Percentiles rank a stretch among this genome's conserved stretches.
These are phyloP conservation scores for Protoeuglena noctilucae DNA, from an alignment of 139 green algal species.

Conservation along the genomic window DNA sequence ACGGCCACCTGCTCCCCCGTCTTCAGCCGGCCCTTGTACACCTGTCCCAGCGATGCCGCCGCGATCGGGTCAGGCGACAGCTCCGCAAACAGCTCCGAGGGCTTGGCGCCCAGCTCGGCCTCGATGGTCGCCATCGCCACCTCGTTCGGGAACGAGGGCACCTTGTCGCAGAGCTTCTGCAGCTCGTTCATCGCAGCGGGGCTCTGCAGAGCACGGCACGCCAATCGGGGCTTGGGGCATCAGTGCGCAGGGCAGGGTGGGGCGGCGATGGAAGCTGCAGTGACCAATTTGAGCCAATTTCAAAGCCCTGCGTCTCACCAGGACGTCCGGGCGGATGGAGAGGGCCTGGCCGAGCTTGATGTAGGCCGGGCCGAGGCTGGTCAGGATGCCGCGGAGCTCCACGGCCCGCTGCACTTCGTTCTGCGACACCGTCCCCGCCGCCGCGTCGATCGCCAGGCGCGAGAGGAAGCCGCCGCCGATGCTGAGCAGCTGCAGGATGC, in stretches of 20 bases:
- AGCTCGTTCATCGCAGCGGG: conserved; percentile 94
- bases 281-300: too few species aligned
- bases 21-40: conserved; percentile 47
- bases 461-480: conserved; percentile 65
- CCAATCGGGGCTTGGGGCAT: too few species aligned
- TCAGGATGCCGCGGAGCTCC: conserved; percentile 89
- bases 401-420: conserved; percentile 72
- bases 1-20: conserved; percentile 68
- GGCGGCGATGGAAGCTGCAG: too few species aligned
- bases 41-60: conserved; percentile 75
- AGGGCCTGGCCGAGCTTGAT: conserved; percentile 93
- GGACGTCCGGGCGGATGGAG: conserved; percentile 87
- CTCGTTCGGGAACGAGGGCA: conserved; percentile 66
- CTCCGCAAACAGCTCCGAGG: conserved; percentile 36
- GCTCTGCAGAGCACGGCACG: too few species aligned
- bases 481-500: conserved; percentile 69
- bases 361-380: conserved; percentile 79
- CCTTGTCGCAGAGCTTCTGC: conserved; percentile 98
- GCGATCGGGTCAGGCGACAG: conserved; percentile 75
- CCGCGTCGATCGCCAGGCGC: conserved; percentile 37
- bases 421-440: conserved; percentile 29
- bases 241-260: too few species aligned
- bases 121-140: conserved; percentile 55
- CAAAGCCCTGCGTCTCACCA: too few species aligned
- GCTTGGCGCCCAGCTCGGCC: conserved; percentile 49